Conservation (phyloP, 2,329 filamentous ascomycete species). For the Ustilaginoidea virens region DNA sequence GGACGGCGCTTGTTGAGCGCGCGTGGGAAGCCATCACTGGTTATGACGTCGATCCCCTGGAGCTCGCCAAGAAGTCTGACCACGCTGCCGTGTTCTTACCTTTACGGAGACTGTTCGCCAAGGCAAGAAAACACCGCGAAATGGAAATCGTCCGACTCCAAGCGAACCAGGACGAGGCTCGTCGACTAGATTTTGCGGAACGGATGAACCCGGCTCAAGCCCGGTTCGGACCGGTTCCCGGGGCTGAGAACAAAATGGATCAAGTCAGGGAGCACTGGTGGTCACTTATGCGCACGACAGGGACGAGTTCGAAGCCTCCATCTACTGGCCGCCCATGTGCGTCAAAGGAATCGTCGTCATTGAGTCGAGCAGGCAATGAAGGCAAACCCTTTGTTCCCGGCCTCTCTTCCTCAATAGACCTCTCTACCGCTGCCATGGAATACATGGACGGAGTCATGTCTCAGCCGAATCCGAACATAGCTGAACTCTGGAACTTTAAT, state of each 20-base stretch:
- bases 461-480: slow-evolving; percentile 19
- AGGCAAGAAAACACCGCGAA: slow-evolving; percentile 34
- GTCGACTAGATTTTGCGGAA: slow-evolving; percentile 33
- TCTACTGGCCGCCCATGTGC: not conserved
- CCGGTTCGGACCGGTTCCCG: slow-evolving; percentile 32
- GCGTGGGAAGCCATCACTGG: slow-evolving; percentile 31
- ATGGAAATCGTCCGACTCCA: slow-evolving; percentile 33
- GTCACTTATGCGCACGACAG: slow-evolving; percentile 25
- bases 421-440: slow-evolving; percentile 16
- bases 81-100: slow-evolving; percentile 37
- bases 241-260: slow-evolving; percentile 30
- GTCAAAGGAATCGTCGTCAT: not conserved
- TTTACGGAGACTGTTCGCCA: slow-evolving; percentile 36
- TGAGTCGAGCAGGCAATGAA: slow-evolving; percentile 7
- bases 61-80: slow-evolving; percentile 28
- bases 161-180: slow-evolving; percentile 30
- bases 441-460: slow-evolving; percentile 23
- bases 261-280: slow-evolving; percentile 34
- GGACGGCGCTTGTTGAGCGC: slow-evolving; percentile 33
- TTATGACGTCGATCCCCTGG: slow-evolving; percentile 22
- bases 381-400: too few relatives aligned
- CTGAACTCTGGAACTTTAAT: slow-evolving; percentile 16
- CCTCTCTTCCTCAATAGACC: slow-evolving; percentile 7
- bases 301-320: slow-evolving; percentile 4
- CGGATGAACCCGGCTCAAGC: slow-evolving; percentile 25